Base-by-base conservation (phyloP, 2,329 filamentous ascomycete genomes). In the Talaromyces marneffei region DNA sequence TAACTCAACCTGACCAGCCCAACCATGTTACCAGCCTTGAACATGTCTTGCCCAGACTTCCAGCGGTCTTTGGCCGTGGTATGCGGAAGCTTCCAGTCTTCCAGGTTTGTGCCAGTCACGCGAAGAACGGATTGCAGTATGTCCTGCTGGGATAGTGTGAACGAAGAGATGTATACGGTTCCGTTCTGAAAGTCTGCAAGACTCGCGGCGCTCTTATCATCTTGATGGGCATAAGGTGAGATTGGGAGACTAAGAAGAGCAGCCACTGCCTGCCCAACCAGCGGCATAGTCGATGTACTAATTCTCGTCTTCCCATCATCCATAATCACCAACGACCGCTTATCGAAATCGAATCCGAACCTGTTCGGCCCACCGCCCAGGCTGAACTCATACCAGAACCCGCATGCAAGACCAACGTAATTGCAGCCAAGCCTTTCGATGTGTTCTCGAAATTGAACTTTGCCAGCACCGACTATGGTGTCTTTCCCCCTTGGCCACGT, bases 331-430 rank as follows among this genome's bases (percentile, higher is more conserved):
- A 44, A 4, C 2, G 10, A 6, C 20, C 71, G 71, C 37, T 78
- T 74, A 6, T 71, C 65, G 50, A 84, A 72, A 58, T 84, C 79
- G 68, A 85, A 82, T 0, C 83, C 83, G 63, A 75, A 82, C 42
- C 70, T 68, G 23, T 64, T 54, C 1, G 70, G 58, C 0, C 69
- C 69, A 1, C 73, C 72, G 0, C 70, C 77, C 2, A 84, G 67
- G 57, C 79, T 81, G 62, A 76, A 82, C 55, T 84, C 80, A 68
- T 83, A 84, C 82, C 82, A 84, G 65, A 82, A 83, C 0, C 79
- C 76, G 65, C 75, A 80, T 33, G 66, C 66, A 6, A 83, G 2
- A 7, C 40, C 40, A 16, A 44, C 3, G 4, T 44, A 44, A 6
- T 25, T 44, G 9, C 40, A 44, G 3, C 40, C 40, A 25, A 44